Percentiles rank a stretch among this genome's conserved stretches.
These are phyloP conservation scores for Zygosaccharomyces bailii DNA, from an alignment of 805 yeast species.

Conservation along the genomic window DNA sequence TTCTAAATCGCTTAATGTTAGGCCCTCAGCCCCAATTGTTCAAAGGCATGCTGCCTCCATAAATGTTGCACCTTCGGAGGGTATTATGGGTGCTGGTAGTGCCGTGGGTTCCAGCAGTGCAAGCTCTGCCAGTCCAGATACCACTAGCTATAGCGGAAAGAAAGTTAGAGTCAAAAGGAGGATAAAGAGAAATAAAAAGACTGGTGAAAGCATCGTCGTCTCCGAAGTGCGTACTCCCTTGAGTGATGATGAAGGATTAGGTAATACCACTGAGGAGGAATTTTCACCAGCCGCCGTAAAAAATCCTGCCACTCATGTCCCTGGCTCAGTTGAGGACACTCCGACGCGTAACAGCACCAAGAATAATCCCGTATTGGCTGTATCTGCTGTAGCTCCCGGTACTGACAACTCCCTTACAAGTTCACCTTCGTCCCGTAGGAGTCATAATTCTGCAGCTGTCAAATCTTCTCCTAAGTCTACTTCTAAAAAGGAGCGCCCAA, in stretches of 20 bases:
- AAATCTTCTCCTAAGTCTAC: too few relatives aligned
- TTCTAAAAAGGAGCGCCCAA: too few relatives aligned
- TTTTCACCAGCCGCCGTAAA: too few relatives aligned
- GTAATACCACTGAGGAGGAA: constrained; percentile 20
- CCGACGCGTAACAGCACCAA: too few relatives aligned
- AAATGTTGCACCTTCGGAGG: constrained; percentile 28
- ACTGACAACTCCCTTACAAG: not conserved
- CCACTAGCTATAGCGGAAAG: constrained; percentile 19
- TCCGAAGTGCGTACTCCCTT: constrained; percentile 21
- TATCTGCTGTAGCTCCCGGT: not conserved
- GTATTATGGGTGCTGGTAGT: not conserved
- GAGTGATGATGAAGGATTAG: constrained; percentile 18
- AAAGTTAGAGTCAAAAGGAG: constrained; percentile 39
- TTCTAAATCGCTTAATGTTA: not conserved
- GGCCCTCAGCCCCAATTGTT: constrained; percentile 4
- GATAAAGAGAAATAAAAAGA: constrained; percentile 39
- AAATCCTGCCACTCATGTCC: too few relatives aligned
- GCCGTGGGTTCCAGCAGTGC: not conserved
- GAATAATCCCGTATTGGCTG: not conserved
- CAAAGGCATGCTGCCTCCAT: constrained; percentile 25
- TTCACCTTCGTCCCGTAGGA: too few relatives aligned
- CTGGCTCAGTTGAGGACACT: too few relatives aligned
- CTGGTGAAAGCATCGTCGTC: constrained; percentile 41
- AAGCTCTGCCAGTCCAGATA: not conserved
- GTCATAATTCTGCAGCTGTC: too few relatives aligned